A percentile compares a stretch with the other conserved stretches of the same genome.
Evolutionary conservation across 2,329 filamentous ascomycete species (phyloP).

Genomic region (Cryphonectria nitschkei): DNA sequence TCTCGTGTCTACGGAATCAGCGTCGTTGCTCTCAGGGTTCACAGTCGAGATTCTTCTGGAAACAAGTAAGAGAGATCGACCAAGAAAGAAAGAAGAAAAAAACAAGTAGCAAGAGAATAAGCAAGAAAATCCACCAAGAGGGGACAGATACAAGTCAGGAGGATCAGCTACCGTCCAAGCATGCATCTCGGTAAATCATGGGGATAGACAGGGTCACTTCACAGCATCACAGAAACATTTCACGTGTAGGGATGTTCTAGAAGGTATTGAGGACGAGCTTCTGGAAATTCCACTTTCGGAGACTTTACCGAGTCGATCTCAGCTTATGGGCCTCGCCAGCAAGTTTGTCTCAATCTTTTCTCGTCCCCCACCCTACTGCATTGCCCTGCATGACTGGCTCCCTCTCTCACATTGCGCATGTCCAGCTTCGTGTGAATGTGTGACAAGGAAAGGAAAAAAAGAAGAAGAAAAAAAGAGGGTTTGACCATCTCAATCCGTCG

Average conservation of each 20-base stretch:
- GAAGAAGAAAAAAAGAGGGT: background rate
- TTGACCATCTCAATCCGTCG: background rate
- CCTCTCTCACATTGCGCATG: background rate
- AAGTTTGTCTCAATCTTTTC: background rate
- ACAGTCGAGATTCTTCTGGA: background rate
- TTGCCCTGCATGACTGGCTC: background rate
- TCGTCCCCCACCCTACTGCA: background rate
- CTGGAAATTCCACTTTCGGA: slow-evolving; percentile 6
- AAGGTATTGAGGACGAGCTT: background rate
- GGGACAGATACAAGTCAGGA: background rate
- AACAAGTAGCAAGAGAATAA: background rate
- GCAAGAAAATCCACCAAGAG: background rate
- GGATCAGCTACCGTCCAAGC: background rate
- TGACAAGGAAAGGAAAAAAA: background rate
- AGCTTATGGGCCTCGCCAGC: background rate
- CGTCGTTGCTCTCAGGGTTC: background rate
- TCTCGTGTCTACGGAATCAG: background rate
- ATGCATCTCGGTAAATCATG: background rate
- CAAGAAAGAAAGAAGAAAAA: background rate
- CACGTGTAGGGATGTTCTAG: slow-evolving; percentile 1
- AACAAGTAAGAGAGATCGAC: background rate
- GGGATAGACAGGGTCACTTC: background rate
- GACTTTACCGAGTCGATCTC: background rate
- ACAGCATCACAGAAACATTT: background rate
- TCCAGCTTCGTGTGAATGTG: background rate